phyloP scores from a whole-genome alignment of 2,329 filamentous ascomycete genomes.

The Tolypocladium tundrense region DNA sequence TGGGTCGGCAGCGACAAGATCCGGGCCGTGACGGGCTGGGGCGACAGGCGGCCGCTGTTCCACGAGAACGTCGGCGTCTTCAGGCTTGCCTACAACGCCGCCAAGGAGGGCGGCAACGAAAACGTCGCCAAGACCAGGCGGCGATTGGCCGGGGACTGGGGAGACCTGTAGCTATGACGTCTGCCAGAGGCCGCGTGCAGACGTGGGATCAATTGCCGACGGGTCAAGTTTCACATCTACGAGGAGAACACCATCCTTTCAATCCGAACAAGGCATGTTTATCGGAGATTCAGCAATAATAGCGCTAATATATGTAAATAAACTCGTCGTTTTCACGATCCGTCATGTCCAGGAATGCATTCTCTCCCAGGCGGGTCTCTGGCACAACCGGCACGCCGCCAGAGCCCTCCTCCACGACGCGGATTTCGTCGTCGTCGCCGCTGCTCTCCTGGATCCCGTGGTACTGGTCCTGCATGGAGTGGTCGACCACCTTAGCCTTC shows the following conservation, averaged over 20 bases:
- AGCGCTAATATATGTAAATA: constrained; percentile 45
- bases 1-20: not conserved
- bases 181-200: not conserved
- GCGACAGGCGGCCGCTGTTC: not conserved
- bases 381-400: constrained; percentile 11
- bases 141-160: not conserved
- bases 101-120: not conserved
- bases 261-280: not conserved
- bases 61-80: not conserved
- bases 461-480: constrained; percentile 48
- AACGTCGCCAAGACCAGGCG: not conserved
- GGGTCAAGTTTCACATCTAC: not conserved
- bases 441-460: constrained; percentile 9
- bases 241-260: not conserved
- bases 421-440: constrained; percentile 3
- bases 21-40: not conserved
- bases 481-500: constrained; percentile 45
- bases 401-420: constrained; percentile 12
- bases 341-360: constrained; percentile 49
- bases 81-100: not conserved
- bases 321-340: constrained; percentile 60
- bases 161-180: not conserved
- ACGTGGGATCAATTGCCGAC: not conserved
- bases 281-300: not conserved
- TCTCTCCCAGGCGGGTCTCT: constrained; percentile 28